Conservation (phyloP, 371 early-diverging fungal genomes). For the Fennellomyces sp. region DNA sequence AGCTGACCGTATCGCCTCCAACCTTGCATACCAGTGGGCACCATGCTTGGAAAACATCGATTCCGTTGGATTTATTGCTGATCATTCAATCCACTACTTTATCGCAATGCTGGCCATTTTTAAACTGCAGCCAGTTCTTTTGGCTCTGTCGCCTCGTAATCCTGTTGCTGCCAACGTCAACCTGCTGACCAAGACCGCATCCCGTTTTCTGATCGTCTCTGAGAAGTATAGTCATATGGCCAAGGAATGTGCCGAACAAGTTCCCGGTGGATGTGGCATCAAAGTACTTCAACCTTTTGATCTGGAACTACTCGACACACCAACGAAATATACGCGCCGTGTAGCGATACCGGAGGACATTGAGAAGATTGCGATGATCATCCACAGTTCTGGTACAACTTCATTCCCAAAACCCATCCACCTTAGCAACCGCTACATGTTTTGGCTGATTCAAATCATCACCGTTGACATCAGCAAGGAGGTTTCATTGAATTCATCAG, state of each 20-base stretch:
- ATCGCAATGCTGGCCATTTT: conserved; percentile 24
- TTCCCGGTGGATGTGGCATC: not conserved
- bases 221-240: conserved; percentile 13
- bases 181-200: conserved; percentile 20
- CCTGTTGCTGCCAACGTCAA: conserved; percentile 23
- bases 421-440: conserved; percentile 26
- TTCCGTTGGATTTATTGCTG: conserved; percentile 20
- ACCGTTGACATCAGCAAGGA: not conserved
- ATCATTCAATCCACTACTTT: conserved; percentile 22
- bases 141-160: conserved; percentile 36
- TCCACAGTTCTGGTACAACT: conserved; percentile 32
- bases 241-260: not conserved
- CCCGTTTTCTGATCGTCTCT: conserved; percentile 14
- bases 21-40: conserved; percentile 27
- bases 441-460: conserved; percentile 2
- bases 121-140: conserved; percentile 18
- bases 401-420: conserved; percentile 31
- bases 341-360: not conserved
- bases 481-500: not conserved
- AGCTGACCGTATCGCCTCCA: conserved; percentile 23
- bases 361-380: conserved; percentile 19
- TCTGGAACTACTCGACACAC: not conserved
- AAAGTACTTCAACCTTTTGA: conserved; percentile 2
- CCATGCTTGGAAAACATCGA: not conserved
- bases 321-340: not conserved